phyloP scores from a whole-genome alignment of 495 filamentous ascomycete species.

The Neurospora intermedia region DNA sequence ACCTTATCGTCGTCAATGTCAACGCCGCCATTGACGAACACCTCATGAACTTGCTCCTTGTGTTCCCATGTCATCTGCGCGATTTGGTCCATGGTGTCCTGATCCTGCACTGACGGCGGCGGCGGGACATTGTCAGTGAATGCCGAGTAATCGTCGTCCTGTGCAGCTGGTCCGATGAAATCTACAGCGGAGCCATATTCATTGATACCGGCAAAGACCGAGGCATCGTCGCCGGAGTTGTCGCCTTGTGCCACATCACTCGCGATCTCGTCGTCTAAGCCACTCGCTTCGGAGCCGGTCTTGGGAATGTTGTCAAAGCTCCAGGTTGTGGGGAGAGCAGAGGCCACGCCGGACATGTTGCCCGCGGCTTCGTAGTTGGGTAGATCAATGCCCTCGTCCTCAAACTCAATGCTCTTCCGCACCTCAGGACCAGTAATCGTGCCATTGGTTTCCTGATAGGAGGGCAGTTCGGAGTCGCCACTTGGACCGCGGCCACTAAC shows the following conservation, averaged over 20 bases:
- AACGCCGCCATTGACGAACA: constrained; percentile 18
- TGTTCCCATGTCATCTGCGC: constrained; percentile 22
- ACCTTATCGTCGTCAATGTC: constrained; percentile 29
- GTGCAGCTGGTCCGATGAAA: constrained; percentile 31
- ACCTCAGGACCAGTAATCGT: constrained; percentile 8
- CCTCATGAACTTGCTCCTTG: constrained; percentile 23
- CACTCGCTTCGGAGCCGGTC: constrained; percentile 2
- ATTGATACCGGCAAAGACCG: constrained; percentile 4
- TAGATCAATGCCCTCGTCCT: constrained; percentile 21
- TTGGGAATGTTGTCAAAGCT: constrained; percentile 25
- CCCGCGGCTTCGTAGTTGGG: constrained; percentile 13
- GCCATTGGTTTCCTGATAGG: constrained; percentile 9
- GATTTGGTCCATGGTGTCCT: constrained; percentile 15
- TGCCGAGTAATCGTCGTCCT: constrained; percentile 18
- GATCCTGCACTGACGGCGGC: constrained; percentile 7
- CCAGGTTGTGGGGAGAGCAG: constrained; percentile 20
- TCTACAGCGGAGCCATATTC: constrained; percentile 14
- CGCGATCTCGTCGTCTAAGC: constrained; percentile 19
- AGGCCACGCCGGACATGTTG: constrained; percentile 21
- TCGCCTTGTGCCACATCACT: constrained; percentile 34
- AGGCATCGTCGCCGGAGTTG: constrained; percentile 12
- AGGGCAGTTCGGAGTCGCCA: constrained; percentile 10
- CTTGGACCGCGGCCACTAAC: constrained; percentile 10
- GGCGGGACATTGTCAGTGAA: constrained; percentile 3
- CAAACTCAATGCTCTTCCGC: constrained; percentile 30